phyloP scores from a whole-genome alignment of 345 rosid genomes.

The Rhizophora apiculata region DNA sequence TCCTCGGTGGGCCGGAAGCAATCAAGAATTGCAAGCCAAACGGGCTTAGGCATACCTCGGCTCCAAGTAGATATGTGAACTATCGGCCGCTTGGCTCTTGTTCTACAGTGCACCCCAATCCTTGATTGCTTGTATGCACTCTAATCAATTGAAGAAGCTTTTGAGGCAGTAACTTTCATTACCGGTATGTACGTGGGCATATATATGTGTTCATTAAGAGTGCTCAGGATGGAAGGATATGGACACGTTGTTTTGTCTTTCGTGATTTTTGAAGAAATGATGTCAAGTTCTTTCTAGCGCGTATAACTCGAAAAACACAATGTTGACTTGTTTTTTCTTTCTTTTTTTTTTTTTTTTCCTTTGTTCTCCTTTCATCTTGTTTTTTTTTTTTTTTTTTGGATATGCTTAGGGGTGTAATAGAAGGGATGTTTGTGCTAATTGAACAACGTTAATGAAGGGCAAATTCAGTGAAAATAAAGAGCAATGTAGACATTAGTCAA shows the following conservation, averaged over 20 bases:
- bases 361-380: too few species aligned
- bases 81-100: conserved; percentile 63
- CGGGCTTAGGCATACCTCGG: conserved; percentile 63
- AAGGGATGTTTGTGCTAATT: too few species aligned
- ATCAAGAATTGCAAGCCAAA: conserved; percentile 73
- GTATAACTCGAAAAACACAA: too few species aligned
- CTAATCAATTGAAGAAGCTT: too few species aligned
- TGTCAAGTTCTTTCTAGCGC: not conserved
- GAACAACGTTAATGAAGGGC: too few species aligned
- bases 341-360: too few species aligned
- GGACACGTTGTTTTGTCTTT: conserved; percentile 6
- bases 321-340: too few species aligned
- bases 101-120: conserved; percentile 6
- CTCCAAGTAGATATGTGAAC: conserved; percentile 86
- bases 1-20: conserved; percentile 38
- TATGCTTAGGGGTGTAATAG: too few species aligned
- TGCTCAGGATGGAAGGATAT: not conserved
- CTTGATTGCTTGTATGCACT: conserved; percentile 2
- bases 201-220: too few species aligned
- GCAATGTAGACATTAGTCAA: not conserved
- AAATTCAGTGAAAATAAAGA: not conserved
- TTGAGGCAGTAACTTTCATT: too few species aligned
- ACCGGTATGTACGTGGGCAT: too few species aligned
- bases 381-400: too few species aligned
- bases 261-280: not conserved